Evolutionary conservation across 768 basidiomycete genomes (phyloP).

Genomic region (Pisolithus microcarpus): DNA sequence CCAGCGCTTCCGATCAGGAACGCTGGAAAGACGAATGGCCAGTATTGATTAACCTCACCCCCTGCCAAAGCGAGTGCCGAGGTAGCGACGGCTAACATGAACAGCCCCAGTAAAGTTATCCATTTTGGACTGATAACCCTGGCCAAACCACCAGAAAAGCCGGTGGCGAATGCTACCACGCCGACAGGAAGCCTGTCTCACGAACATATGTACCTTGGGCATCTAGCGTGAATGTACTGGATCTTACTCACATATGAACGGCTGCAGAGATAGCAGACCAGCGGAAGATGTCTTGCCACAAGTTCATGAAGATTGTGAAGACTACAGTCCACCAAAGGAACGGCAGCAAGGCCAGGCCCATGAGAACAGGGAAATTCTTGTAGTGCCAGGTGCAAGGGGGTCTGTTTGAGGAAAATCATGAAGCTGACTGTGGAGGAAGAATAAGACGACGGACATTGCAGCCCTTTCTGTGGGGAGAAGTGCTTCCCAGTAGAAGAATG

Average conservation of each 20-base stretch:
- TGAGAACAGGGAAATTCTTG: conserved; percentile 34
- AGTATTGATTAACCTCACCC: conserved; percentile 36
- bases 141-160: conserved; percentile 34
- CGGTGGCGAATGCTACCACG: conserved; percentile 28
- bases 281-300: conserved; percentile 36
- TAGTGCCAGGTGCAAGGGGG: conserved; percentile 39
- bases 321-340: conserved; percentile 37
- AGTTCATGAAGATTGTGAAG: conserved; percentile 28
- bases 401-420: conserved; percentile 11
- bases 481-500: conserved; percentile 49
- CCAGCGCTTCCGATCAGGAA: conserved; percentile 43
- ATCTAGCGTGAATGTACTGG: too few relatives aligned
- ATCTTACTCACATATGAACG: conserved; percentile 31
- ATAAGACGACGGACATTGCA: conserved; percentile 30
- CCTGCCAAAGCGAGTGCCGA: conserved; percentile 37
- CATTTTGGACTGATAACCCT: conserved; percentile 35
- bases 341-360: conserved; percentile 31
- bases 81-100: conserved; percentile 32
- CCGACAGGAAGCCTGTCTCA: conserved; percentile 36
- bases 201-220: neutral
- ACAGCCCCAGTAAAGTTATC: conserved; percentile 38
- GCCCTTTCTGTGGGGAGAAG: conserved; percentile 34
- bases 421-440: neutral
- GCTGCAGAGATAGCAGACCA: conserved; percentile 37
- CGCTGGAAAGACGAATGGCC: conserved; percentile 42